Base-by-base conservation (phyloP, 305 asterid genomes). In the Ilex paraguariensis region DNA sequence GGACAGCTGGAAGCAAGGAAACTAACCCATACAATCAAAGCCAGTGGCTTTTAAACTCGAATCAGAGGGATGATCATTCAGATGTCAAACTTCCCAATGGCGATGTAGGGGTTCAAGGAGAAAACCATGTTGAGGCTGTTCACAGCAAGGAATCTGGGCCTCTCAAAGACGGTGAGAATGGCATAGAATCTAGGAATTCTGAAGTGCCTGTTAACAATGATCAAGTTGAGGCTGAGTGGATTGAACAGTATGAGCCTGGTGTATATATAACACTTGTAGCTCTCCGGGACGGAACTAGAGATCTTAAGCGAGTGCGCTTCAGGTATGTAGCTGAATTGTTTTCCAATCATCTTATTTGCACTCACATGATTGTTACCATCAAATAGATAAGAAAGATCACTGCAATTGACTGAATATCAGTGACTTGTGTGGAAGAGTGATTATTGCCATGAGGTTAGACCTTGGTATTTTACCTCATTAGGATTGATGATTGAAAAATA, bases 171-270 rank as follows among this genome's bases (percentile, higher is more conserved):
- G 67, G 73, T 65, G 88, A 79, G 46, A 75, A 72, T 54, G 79
- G 83, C 62, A 64, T 65, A 58, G 86, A 67, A 75, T 73, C 95
- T 7, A 78, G 84, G 64, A 82, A 68, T 62, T 17, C 81, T 3
- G 73, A 31, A 17, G 74, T 79, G 57, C 70, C 87, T 15, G 85
- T 81, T 39, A 82, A 67, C 73, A 78, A 79, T 50, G 74, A 80
- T 82, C 95, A 83, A 63, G 78, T 90, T 40, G 99, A 84, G 59
- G 86, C 95, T 4, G 99, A 87, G 77, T 93, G 99, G 95, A 93
- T 86, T 57, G 97, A 93, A 64, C 95, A 89, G 64, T 89, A 87
- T 49, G 98, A 89, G 73, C 87, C 88, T 13, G 98, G 98, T 54
- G 98, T 92, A 52, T 89, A 87, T 68, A 84, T 92, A 64, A 92